phyloP scores from a whole-genome alignment of 2,329 filamentous ascomycete species.

The Dothidotthia symphoricarpi region DNA sequence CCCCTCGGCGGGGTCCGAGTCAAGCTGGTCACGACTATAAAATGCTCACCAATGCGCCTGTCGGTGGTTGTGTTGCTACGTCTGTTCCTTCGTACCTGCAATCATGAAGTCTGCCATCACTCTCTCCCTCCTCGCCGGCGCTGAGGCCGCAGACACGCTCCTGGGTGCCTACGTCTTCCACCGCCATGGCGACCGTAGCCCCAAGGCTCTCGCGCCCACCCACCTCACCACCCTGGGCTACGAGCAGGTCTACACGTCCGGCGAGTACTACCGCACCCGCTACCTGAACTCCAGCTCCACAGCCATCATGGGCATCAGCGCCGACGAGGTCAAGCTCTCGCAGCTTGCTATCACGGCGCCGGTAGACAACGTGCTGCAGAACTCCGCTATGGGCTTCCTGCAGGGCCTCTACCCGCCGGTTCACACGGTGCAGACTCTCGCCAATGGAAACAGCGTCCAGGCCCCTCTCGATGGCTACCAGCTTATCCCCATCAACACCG shows the following conservation, averaged over 20 bases:
- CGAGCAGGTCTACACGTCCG: conserved; percentile 68
- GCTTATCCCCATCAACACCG: conserved; percentile 70
- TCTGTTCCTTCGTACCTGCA: not conserved
- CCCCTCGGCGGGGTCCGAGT: conserved; percentile 14
- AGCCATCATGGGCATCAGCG: conserved; percentile 65
- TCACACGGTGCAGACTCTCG: conserved; percentile 57
- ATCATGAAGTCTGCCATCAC: conserved; percentile 32
- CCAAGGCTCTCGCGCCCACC: conserved; percentile 70
- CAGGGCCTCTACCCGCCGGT: conserved; percentile 86
- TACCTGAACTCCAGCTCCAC: conserved; percentile 64
- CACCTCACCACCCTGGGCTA: conserved; percentile 78
- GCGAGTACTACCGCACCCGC: conserved; percentile 70
- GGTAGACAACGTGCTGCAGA: conserved; percentile 73
- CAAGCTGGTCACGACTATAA: no score
- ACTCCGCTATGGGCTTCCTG: conserved; percentile 74
- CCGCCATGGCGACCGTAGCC: conserved; percentile 83
- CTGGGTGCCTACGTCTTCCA: conserved; percentile 85
- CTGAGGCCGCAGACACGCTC: conserved; percentile 60
- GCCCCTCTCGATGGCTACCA: conserved; percentile 79
- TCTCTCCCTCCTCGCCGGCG: conserved; percentile 27
- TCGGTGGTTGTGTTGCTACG: no score
- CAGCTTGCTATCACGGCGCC: conserved; percentile 74
- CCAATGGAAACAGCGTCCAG: conserved; percentile 66
- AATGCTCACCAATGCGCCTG: no score
- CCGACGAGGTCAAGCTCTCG: conserved; percentile 63